phyloP scores from a whole-genome alignment of 305 asterid genomes.

The Fraxinus nigra region DNA sequence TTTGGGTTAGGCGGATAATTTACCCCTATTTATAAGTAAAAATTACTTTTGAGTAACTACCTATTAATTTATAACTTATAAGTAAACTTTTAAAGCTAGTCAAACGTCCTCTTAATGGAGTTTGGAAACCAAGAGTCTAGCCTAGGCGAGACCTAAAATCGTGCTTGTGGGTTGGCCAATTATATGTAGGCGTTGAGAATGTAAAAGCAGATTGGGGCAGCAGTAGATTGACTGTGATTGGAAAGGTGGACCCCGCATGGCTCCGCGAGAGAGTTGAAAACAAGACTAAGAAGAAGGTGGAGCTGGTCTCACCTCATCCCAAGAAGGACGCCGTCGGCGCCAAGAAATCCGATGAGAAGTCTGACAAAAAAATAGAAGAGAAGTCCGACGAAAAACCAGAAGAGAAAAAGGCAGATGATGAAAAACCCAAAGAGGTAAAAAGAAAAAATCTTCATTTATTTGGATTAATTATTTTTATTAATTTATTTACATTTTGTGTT shows the following conservation, averaged over 20 bases:
- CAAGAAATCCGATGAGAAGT: conserved; percentile 31
- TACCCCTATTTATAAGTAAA: background rate
- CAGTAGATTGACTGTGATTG: conserved; percentile 70
- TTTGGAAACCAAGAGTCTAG: background rate
- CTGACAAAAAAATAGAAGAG: conserved; percentile 41
- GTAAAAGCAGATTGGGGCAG: conserved; percentile 55
- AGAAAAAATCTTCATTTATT: background rate
- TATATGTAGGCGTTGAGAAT: conserved; percentile 64
- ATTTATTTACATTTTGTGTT: conserved; percentile 1
- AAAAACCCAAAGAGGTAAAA: conserved; percentile 58
- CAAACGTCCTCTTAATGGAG: background rate
- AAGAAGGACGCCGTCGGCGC: conserved; percentile 47
- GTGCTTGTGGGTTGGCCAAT: conserved; percentile 11
- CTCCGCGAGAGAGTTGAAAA: conserved; percentile 62
- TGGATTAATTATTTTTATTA: background rate
- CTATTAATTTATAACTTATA: background rate
- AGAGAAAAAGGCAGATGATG: conserved; percentile 32
- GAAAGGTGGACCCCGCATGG: conserved; percentile 76
- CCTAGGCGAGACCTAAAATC: conserved; percentile 12
- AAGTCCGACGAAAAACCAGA: conserved; percentile 26
- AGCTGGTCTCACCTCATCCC: conserved; percentile 68
- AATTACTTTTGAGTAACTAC: background rate
- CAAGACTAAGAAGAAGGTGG: conserved; percentile 80
- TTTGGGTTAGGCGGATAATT: background rate
- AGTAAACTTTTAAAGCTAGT: background rate